Percentiles rank a stretch among this genome's conserved stretches.
Conservation (phyloP, 805 yeast genomes). For the Candida sakaeoensis region DNA sequence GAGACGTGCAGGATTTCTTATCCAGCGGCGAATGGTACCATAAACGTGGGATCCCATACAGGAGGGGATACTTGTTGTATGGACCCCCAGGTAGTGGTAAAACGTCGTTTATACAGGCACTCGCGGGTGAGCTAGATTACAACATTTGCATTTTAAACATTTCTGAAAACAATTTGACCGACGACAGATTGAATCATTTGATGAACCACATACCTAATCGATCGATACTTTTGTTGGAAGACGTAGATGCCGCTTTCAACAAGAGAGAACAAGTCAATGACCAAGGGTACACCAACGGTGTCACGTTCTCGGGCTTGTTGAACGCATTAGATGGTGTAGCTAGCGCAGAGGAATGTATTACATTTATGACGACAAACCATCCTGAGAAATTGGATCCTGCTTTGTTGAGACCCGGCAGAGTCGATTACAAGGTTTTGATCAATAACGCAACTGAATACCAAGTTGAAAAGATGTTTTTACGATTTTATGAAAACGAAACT, state of each 20-base stretch:
- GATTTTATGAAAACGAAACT: conserved; percentile 71
- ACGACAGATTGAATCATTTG: conserved; percentile 87
- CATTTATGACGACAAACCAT: conserved; percentile 98
- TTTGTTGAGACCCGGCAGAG: conserved; percentile 88
- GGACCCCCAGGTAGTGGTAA: conserved; percentile 99
- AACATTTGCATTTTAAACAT: conserved; percentile 90
- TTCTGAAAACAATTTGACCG: conserved; percentile 88
- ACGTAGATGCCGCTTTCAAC: conserved; percentile 93
- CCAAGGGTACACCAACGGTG: conserved; percentile 79
- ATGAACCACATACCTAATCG: conserved; percentile 96
- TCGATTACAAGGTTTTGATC: conserved; percentile 76
- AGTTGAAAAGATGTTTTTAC: conserved; percentile 75
- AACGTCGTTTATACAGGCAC: conserved; percentile 91
- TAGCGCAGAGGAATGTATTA: conserved; percentile 92
- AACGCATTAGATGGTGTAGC: conserved; percentile 98
- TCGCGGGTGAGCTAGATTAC: conserved; percentile 95
- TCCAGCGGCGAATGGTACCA: conserved; percentile 85
- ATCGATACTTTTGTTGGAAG: conserved; percentile 81
- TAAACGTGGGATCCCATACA: conserved; percentile 94
- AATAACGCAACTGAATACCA: conserved; percentile 87
- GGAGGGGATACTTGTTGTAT: conserved; percentile 88
- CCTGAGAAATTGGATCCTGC: conserved; percentile 95
- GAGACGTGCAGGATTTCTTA: conserved; percentile 79
- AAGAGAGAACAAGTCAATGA: conserved; percentile 74
- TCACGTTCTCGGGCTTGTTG: conserved; percentile 89